A percentile compares a stretch with the other conserved stretches of the same genome.
Evolutionary conservation across 352 stramenopile genomes (phyloP).

Genomic region (Pythium vanterpoolii): DNA sequence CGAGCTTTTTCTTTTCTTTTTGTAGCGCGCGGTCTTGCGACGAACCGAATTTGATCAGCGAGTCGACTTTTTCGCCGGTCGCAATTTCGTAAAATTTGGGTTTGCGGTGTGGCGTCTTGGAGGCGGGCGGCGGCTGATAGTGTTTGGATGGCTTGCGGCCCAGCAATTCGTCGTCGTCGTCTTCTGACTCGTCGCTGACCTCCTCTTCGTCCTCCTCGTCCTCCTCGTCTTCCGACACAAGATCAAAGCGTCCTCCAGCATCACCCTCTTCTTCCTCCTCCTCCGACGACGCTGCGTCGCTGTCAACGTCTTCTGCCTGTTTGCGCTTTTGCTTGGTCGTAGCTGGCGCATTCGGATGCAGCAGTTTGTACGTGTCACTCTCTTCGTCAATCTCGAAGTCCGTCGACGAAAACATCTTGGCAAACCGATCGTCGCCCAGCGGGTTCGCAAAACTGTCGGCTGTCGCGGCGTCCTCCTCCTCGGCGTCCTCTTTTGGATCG

Average conservation of each 20-base stretch:
- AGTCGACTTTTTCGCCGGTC: slow-evolving; percentile 74
- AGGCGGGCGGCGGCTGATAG: slow-evolving; percentile 3
- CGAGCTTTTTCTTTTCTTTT: slow-evolving; percentile 74
- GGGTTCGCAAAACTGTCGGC: slow-evolving; percentile 60
- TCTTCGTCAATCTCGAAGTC: slow-evolving; percentile 98
- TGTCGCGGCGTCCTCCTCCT: slow-evolving; percentile 22
- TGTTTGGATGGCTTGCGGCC: slow-evolving; percentile 22
- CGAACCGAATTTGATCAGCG: slow-evolving; percentile 78
- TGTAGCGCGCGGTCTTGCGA: slow-evolving; percentile 60
- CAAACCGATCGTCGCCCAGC: slow-evolving; percentile 96
- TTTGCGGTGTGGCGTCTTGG: slow-evolving; percentile 27
- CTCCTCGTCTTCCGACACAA: slow-evolving; percentile 64
- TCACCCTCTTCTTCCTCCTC: slow-evolving; percentile 49
- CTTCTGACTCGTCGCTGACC: slow-evolving; percentile 68
- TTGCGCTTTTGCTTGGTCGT: slow-evolving; percentile 41
- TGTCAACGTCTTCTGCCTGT: slow-evolving; percentile 91
- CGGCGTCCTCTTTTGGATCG: slow-evolving; percentile 19
- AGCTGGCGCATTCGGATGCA: slow-evolving; percentile 92
- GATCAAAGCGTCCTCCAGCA: slow-evolving; percentile 59
- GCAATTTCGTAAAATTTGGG: slow-evolving; percentile 88
- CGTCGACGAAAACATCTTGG: slow-evolving; percentile 94
- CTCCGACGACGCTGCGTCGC: slow-evolving; percentile 72
- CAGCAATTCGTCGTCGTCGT: slow-evolving; percentile 39
- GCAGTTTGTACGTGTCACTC: slow-evolving; percentile 94
- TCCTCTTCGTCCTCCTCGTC: slow-evolving; percentile 49